These are phyloP conservation scores for Botryotinia globosa DNA, from an alignment of 2,329 filamentous ascomycete species.

Conservation along the genomic window DNA sequence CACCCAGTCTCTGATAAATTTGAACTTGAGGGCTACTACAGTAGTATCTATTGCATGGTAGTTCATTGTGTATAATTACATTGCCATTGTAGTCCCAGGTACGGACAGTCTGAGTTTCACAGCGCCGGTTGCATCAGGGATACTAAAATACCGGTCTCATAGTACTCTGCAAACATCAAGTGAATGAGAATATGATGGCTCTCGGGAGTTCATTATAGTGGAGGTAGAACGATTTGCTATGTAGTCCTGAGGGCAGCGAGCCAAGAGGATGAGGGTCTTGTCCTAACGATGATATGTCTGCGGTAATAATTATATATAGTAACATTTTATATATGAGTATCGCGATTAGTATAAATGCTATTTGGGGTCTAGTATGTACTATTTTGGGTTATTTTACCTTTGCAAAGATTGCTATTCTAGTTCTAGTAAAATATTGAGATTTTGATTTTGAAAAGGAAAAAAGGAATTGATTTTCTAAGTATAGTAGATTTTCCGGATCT, in stretches of 20 bases:
- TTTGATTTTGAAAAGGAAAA: too few relatives aligned
- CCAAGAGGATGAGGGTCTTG: rapidly evolving
- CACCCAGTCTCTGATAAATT: not conserved
- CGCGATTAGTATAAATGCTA: too few relatives aligned
- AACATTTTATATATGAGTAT: too few relatives aligned
- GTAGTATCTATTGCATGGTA: rapidly evolving
- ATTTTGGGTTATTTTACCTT: too few relatives aligned
- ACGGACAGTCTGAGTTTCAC: not conserved
- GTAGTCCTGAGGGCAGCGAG: not conserved
- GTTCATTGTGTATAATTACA: not conserved
- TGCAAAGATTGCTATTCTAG: too few relatives aligned
- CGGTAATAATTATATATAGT: too few relatives aligned
- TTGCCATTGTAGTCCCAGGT: not conserved
- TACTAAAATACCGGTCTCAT: not conserved
- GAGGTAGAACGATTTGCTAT: not conserved
- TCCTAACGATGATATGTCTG: not conserved
- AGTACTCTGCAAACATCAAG: not conserved
- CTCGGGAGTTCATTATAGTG: rapidly evolving
- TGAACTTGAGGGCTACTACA: not conserved
- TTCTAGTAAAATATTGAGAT: too few relatives aligned
- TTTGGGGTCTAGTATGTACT: too few relatives aligned
- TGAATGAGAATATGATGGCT: not conserved
- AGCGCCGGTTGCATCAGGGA: not conserved
- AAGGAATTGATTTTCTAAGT: too few relatives aligned
- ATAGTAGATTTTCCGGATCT: too few relatives aligned